These are phyloP conservation scores for Fraxinus quadrangulata DNA, from an alignment of 257 asterid genomes.

Conservation along the genomic window DNA sequence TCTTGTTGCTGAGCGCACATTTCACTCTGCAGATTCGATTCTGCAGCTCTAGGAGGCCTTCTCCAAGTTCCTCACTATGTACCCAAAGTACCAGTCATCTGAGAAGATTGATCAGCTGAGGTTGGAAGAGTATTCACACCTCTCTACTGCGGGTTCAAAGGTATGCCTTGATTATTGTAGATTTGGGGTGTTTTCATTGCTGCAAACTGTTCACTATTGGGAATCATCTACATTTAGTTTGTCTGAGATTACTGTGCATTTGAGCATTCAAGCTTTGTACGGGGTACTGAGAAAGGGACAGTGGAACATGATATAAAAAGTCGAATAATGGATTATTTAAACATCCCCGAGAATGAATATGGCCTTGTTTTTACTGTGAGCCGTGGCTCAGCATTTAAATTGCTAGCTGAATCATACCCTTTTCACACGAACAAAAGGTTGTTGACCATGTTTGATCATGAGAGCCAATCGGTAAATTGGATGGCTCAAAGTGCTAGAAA, in stretches of 20 bases:
- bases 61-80: slow-evolving; percentile 84
- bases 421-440: slow-evolving; percentile 89
- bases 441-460: slow-evolving; percentile 97
- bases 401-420: slow-evolving; percentile 95
- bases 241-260: slow-evolving; percentile 94
- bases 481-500: slow-evolving; percentile 96
- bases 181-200: slow-evolving; percentile 91
- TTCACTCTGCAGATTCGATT: slow-evolving; percentile 62
- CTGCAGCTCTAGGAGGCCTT: slow-evolving; percentile 72
- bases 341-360: slow-evolving; percentile 92
- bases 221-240: slow-evolving; percentile 90
- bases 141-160: slow-evolving; percentile 60
- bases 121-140: slow-evolving; percentile 82
- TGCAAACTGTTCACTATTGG: slow-evolving; percentile 94
- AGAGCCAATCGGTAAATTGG: slow-evolving; percentile 95
- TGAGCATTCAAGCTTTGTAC: slow-evolving; percentile 94
- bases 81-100: slow-evolving; percentile 79
- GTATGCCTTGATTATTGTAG: slow-evolving; percentile 98
- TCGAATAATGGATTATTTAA: slow-evolving; percentile 90
- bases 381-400: slow-evolving; percentile 92
- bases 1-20: slow-evolving; percentile 85
- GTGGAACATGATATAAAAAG: slow-evolving; percentile 84
- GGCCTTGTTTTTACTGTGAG: slow-evolving; percentile 98
- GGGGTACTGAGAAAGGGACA: slow-evolving; percentile 91
- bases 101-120: slow-evolving; percentile 92